Conservation (phyloP, 2,329 filamentous ascomycete species). For the Sporothrix variecibatus region DNA sequence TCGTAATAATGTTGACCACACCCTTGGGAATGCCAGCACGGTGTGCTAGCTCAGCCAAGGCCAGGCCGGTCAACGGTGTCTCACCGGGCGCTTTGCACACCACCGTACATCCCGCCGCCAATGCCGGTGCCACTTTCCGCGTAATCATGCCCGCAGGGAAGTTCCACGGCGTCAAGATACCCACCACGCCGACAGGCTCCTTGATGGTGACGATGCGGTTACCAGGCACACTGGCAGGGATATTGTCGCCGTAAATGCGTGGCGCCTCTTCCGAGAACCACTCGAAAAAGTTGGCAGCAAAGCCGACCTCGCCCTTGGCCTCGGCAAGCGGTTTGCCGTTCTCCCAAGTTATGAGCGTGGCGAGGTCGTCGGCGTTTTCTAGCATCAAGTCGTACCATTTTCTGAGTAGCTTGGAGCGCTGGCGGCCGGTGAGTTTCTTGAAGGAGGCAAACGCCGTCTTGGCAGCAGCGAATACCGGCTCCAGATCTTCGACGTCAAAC, state of each 20-base stretch:
- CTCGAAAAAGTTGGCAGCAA: conserved; percentile 74
- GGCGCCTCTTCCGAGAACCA: conserved; percentile 82
- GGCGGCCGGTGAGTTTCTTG: conserved; percentile 68
- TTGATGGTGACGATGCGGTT: conserved; percentile 80
- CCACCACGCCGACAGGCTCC: conserved; percentile 81
- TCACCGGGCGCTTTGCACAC: conserved; percentile 71
- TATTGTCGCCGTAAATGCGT: conserved; percentile 72
- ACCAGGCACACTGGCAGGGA: conserved; percentile 66
- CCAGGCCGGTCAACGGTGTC: conserved; percentile 71
- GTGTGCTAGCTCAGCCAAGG: conserved; percentile 66
- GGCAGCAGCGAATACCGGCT: conserved; percentile 83
- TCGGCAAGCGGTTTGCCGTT: conserved; percentile 82
- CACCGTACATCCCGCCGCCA: conserved; percentile 73
- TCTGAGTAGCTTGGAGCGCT: conserved; percentile 71
- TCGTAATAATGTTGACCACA: conserved; percentile 57
- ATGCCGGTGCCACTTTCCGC: conserved; percentile 45
- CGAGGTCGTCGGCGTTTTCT: conserved; percentile 77
- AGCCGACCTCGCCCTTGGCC: conserved; percentile 69
- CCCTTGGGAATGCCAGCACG: conserved; percentile 75
- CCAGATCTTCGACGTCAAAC: conserved; percentile 74
- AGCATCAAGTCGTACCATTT: conserved; percentile 81
- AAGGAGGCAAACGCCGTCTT: conserved; percentile 72
- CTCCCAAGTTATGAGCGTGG: conserved; percentile 82
- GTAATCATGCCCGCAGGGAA: conserved; percentile 66
- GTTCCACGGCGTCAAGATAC: conserved; percentile 85